Percentiles rank a stretch among this genome's conserved stretches.
Conservation (phyloP, 768 basidiomycete genomes). For the Amanita thiersii region DNA sequence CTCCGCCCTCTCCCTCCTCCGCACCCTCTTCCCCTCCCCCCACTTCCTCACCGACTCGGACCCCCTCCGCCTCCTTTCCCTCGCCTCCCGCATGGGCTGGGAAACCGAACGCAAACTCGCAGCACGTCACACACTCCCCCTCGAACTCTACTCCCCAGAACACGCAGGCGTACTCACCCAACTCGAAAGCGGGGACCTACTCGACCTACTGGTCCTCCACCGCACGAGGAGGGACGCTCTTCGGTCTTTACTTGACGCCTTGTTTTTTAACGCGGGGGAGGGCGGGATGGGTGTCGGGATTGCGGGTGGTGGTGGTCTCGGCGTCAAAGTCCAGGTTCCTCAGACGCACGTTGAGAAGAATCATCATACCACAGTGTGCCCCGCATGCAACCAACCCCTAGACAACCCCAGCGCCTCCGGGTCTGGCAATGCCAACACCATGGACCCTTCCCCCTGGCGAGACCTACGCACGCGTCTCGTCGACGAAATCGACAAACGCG, state of each 20-base stretch:
- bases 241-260: constrained; percentile 28
- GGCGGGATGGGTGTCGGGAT: not conserved
- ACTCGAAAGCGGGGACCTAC: constrained; percentile 34
- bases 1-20: too few relatives aligned
- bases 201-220: constrained; percentile 43
- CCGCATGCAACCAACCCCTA: too few relatives aligned
- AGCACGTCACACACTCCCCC: constrained; percentile 38
- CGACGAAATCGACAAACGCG: constrained; percentile 43
- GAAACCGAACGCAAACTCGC: constrained; percentile 41
- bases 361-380: too few relatives aligned
- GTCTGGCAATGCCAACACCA: too few relatives aligned
- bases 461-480: constrained; percentile 43
- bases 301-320: constrained; percentile 13
- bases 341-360: too few relatives aligned
- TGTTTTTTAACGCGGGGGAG: not conserved
- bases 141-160: constrained; percentile 30
- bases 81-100: constrained; percentile 51
- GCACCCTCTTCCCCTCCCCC: constrained; percentile 36
- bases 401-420: too few relatives aligned
- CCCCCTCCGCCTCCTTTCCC: constrained; percentile 39
- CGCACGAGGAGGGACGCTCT: constrained; percentile 37
- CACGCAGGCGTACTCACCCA: constrained; percentile 36
- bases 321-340: constrained; percentile 37
- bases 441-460: too few relatives aligned
- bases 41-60: constrained; percentile 31